phyloP scores from a whole-genome alignment of 2,329 filamentous ascomycete species.

The Cordyceps farinosa region DNA sequence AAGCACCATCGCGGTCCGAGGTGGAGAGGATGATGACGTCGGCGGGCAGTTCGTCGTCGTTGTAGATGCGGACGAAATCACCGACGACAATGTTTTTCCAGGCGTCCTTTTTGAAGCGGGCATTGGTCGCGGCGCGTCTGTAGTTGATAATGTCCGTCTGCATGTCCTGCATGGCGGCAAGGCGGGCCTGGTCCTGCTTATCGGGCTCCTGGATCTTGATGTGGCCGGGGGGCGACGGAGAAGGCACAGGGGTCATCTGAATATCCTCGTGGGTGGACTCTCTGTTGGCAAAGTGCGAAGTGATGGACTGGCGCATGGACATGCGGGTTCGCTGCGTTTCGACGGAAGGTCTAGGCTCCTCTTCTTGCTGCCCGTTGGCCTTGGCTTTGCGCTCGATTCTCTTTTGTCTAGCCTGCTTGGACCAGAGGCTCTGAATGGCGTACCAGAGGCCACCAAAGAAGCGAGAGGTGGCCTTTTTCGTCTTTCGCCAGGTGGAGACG shows the following conservation, averaged over 20 bases:
- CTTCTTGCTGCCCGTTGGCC: slow-evolving; percentile 28
- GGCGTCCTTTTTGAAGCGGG: slow-evolving; percentile 84
- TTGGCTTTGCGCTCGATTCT: slow-evolving; percentile 45
- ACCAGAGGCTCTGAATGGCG: slow-evolving; percentile 45
- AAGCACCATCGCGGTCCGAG: slow-evolving; percentile 88
- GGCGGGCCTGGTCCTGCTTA: slow-evolving; percentile 32
- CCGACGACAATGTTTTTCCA: slow-evolving; percentile 97
- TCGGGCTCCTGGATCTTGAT: slow-evolving; percentile 39
- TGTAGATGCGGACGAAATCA: slow-evolving; percentile 94
- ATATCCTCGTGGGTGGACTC: slow-evolving; percentile 66
- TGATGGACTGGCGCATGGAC: slow-evolving; percentile 36
- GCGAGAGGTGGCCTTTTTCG: slow-evolving; percentile 83
- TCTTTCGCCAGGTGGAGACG: slow-evolving; percentile 76
- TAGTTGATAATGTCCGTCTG: slow-evolving; percentile 68
- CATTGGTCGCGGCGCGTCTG: slow-evolving; percentile 60
- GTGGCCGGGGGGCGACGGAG: slow-evolving; percentile 57
- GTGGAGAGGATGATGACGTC: slow-evolving; percentile 91
- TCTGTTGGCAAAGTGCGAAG: slow-evolving; percentile 52
- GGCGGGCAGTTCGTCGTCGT: slow-evolving; percentile 90
- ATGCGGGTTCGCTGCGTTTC: slow-evolving; percentile 35
- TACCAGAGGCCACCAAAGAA: slow-evolving; percentile 53
- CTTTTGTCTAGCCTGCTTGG: slow-evolving; percentile 47
- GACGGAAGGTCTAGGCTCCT: slow-evolving; percentile 60
- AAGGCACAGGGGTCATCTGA: slow-evolving; percentile 93
- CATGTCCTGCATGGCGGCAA: slow-evolving; percentile 40